These are phyloP conservation scores for Agrostemma githago DNA, from an alignment of 148 eudicot genomes.

Conservation along the genomic window DNA sequence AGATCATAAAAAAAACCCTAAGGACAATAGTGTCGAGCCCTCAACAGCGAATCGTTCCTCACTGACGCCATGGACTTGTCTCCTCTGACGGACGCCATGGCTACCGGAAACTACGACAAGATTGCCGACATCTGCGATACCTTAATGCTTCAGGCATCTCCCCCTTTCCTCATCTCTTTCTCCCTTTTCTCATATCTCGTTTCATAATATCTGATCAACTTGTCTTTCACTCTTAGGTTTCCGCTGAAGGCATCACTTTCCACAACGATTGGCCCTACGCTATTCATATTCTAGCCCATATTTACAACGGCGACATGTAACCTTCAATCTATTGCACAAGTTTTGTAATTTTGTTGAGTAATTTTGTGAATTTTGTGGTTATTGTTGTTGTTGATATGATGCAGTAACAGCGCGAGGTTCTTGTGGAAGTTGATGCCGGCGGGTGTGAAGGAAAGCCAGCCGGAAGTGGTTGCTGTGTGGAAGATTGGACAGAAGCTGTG, in stretches of 20 bases:
- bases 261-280: constrained; percentile 84
- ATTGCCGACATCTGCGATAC: constrained; percentile 64
- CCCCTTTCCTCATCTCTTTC: background rate
- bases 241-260: constrained; percentile 58
- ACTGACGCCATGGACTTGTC: constrained; percentile 55
- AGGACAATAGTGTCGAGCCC: no score
- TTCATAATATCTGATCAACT: no score
- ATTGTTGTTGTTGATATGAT: background rate
- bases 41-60: no score
- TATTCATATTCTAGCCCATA: constrained; percentile 71
- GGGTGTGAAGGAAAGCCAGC: constrained; percentile 55
- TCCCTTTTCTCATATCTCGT: no score
- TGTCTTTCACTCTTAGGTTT: constrained; percentile 36
- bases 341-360: background rate
- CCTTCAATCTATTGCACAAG: no score
- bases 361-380: background rate
- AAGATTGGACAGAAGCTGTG: constrained; percentile 46
- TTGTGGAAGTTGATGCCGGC: constrained; percentile 70
- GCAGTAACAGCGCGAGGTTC: constrained; percentile 90
- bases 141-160: constrained; percentile 57
- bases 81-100: constrained; percentile 48
- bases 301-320: constrained; percentile 69
- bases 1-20: no score
- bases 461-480: constrained; percentile 80
- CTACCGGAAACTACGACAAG: constrained; percentile 48